phyloP scores from a whole-genome alignment of 2,329 filamentous ascomycete genomes.

The Stachybotrys chartarum region DNA sequence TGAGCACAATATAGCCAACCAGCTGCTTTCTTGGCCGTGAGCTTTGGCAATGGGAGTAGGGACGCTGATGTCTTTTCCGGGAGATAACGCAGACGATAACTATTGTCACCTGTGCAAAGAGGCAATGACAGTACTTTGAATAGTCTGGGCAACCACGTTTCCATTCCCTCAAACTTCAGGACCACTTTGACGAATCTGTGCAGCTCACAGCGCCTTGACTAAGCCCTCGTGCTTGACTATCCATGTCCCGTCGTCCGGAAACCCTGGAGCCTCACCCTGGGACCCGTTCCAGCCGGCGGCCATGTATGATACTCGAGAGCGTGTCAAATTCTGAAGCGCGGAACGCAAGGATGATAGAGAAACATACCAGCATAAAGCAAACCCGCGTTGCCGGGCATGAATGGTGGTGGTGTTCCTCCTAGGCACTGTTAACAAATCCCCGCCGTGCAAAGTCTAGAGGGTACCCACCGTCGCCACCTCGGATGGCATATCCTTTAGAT shows the following conservation, averaged over 20 bases:
- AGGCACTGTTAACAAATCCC: neutral
- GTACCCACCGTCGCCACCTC: slow-evolving; percentile 15
- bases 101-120: too few relatives aligned
- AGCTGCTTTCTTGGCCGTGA: too few relatives aligned
- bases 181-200: too few relatives aligned
- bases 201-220: slow-evolving; percentile 15
- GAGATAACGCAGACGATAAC: too few relatives aligned
- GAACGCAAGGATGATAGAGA: accelerated
- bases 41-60: too few relatives aligned
- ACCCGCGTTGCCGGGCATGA: slow-evolving; percentile 29
- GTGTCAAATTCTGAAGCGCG: neutral
- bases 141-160: too few relatives aligned
- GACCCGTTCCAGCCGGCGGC: slow-evolving; percentile 16
- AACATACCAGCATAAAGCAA: slow-evolving; percentile 22
- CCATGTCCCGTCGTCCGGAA: slow-evolving; percentile 26
- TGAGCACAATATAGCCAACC: too few relatives aligned
- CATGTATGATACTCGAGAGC: slow-evolving; percentile 26
- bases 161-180: too few relatives aligned
- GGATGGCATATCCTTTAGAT: slow-evolving; percentile 15
- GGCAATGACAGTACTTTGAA: too few relatives aligned
- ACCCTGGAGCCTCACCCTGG: slow-evolving; percentile 22
- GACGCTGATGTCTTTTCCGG: too few relatives aligned
- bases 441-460: neutral
- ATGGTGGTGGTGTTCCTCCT: slow-evolving; percentile 19
- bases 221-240: slow-evolving; percentile 26